Conservation (phyloP, 2,329 filamentous ascomycete genomes). For the Fusarium robinianum region DNA sequence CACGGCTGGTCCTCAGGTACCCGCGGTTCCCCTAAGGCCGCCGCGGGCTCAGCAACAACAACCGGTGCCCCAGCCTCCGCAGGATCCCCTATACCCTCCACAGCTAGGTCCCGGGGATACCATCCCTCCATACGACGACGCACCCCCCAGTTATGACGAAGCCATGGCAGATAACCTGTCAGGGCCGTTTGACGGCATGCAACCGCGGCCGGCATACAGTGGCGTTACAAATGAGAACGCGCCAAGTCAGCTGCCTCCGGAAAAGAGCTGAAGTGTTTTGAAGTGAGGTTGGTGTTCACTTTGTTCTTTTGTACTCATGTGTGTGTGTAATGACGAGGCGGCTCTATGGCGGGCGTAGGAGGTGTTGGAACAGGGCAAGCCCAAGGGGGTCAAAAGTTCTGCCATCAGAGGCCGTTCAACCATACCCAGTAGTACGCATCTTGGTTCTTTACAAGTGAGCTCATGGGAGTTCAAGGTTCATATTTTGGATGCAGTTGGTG, state of each 20-base stretch:
- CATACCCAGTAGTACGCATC: conserved; percentile 6
- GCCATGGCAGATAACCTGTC: conserved; percentile 77
- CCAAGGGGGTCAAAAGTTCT: too few species aligned
- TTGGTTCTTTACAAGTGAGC: conserved; percentile 2
- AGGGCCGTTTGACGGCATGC: conserved; percentile 67
- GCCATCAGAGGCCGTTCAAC: conserved; percentile 12
- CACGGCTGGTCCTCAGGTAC: conserved; percentile 22
- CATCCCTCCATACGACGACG: conserved; percentile 67
- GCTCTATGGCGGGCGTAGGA: conserved; percentile 1
- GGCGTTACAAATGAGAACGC: conserved; percentile 65
- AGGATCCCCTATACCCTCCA: conserved; percentile 62
- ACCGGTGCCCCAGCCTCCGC: conserved; percentile 38
- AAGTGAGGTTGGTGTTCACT: neutral
- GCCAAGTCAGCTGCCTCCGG: conserved; percentile 54
- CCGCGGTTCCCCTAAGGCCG: conserved; percentile 26
- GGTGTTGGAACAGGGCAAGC: too few species aligned
- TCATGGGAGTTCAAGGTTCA: conserved; percentile 5
- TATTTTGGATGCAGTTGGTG: too few species aligned
- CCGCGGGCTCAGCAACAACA: conserved; percentile 31
- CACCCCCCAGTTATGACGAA: conserved; percentile 95
- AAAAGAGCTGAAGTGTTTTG: conserved; percentile 42
- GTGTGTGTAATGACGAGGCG: conserved; percentile 21
- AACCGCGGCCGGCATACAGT: conserved; percentile 68
- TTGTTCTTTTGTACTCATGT: conserved; percentile 15
- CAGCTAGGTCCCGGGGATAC: conserved; percentile 52